Conservation (phyloP, 306 rosid genomes). For the Pyrus betulifolia region DNA sequence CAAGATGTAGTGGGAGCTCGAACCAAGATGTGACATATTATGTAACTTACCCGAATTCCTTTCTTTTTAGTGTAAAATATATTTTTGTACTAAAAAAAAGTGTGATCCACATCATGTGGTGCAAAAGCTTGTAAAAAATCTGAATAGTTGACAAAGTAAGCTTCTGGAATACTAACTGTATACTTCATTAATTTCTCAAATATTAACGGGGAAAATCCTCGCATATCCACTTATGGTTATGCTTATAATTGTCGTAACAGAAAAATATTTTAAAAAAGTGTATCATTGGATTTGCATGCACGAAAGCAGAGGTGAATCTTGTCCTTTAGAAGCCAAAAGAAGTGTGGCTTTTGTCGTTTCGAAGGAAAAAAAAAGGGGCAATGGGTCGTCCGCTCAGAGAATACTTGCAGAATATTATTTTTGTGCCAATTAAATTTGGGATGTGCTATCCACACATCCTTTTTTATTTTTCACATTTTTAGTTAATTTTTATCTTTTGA, state of each 20-base stretch:
- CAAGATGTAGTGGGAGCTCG: no score
- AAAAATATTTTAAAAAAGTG: background rate
- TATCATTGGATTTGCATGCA: background rate
- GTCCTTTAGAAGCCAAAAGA: background rate
- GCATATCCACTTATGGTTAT: background rate
- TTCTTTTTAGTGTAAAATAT: no score
- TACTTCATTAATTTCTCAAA: background rate
- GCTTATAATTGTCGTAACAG: background rate
- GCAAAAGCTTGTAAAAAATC: background rate
- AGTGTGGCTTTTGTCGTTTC: background rate
- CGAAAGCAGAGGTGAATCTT: background rate
- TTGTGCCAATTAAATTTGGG: background rate
- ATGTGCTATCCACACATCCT: no score
- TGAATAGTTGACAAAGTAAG: background rate
- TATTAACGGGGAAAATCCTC: background rate
- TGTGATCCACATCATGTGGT: constrained; percentile 2
- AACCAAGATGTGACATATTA: no score
- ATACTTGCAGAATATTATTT: constrained; percentile 6
- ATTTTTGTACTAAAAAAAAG: no score
- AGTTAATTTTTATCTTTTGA: no score
- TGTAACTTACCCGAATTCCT: no score
- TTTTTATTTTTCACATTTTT: no score
- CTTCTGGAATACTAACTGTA: background rate
- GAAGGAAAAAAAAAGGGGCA: background rate
- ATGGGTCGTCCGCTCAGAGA: background rate